Base-by-base conservation (phyloP, 1,284 basidiomycete genomes). In the Melampsora americana region DNA sequence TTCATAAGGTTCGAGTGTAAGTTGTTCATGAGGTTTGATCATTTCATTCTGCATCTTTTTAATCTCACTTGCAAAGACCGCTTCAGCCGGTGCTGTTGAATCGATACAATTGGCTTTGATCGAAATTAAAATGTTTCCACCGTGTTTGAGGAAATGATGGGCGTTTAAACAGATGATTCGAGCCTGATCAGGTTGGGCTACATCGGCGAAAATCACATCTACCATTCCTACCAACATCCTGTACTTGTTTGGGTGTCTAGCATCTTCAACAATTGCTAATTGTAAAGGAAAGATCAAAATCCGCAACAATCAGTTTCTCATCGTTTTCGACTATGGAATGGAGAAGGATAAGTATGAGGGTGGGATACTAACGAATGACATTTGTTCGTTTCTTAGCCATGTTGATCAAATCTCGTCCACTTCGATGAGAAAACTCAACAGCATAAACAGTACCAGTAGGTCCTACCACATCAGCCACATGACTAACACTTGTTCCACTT, bases 301-400 rank as follows among this genome's bases (percentile, higher is more conserved):
- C 14, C 48, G 44, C 26, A 70, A 26, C n/a, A 50, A 23, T 66
- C 62, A 64, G 77, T 12, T 30, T 26, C 30, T n/a, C 44, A 70
- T 61, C 50, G 50, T n/a, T 69, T 39, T 66, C 44, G 50, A 77
- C 78, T 77, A 77, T 53, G 16, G 14, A 20, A n/a, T 56, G 11
- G 20, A 23, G 48, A 50, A 30, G 60, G 9, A 65, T 62, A 1
- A 64, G 56, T 5, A 59, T 39, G 16, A 62, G 30, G 35, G n/a
- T 42, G n/a, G 61, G 68, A 30, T 16, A 88, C 92, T 78, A 84
- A 94, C 92, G 95, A 82, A 99, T 97, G 79, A 99, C 94, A 84
- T 99, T 99, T 79, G 96, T 99, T 78, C 96, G 89, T 86, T 98
- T 98, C 86, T 99, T 98, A 70, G 96, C 95, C 96, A 99, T 99